phyloP scores from a whole-genome alignment of 176 grass and related monocot genomes.

The Cenchrus fungigraminus region DNA sequence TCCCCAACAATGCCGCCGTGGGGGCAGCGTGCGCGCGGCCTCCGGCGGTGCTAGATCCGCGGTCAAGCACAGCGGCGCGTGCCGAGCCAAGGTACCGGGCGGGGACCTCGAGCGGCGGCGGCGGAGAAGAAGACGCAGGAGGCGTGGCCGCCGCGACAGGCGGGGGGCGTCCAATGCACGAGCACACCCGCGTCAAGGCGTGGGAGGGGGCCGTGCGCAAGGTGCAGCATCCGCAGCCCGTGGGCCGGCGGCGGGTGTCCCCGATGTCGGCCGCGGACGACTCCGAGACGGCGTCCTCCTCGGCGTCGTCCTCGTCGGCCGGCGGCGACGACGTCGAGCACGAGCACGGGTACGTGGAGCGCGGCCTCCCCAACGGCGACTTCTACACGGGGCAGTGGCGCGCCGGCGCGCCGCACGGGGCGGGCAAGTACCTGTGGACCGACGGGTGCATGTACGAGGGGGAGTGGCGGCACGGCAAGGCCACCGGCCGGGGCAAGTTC shows the following conservation, averaged over 20 bases:
- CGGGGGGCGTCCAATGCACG: slow-evolving; percentile 54
- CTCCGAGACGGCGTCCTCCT: slow-evolving; percentile 47
- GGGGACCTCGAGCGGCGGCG: neutral
- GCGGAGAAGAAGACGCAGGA: neutral
- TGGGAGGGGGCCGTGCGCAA: slow-evolving; percentile 69
- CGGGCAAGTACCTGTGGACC: slow-evolving; percentile 88
- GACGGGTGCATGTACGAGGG: slow-evolving; percentile 99
- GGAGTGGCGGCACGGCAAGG: slow-evolving; percentile 80
- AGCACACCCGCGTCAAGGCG: slow-evolving; percentile 52
- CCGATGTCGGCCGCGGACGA: slow-evolving; percentile 58
- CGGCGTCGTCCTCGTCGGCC: slow-evolving; percentile 32
- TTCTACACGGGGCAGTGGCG: slow-evolving; percentile 91
- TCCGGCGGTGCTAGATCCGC: slow-evolving; percentile 46
- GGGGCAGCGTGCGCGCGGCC: slow-evolving; percentile 26
- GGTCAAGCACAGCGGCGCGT: neutral
- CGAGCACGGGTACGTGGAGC: slow-evolving; percentile 51
- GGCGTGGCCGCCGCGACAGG: slow-evolving; percentile 27
- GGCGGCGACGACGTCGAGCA: slow-evolving; percentile 37
- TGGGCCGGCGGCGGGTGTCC: slow-evolving; percentile 46
- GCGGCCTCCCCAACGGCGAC: slow-evolving; percentile 82
- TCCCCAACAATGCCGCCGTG: slow-evolving; percentile 48
- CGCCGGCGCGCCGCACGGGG: slow-evolving; percentile 62
- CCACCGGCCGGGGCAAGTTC: slow-evolving; percentile 80
- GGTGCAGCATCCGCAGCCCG: slow-evolving; percentile 53
- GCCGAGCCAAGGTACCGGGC: neutral